A percentile compares a stretch with the other conserved stretches of the same genome.
These are phyloP conservation scores for Kwoniella europaea DNA, from an alignment of 768 basidiomycete genomes.

Conservation along the genomic window DNA sequence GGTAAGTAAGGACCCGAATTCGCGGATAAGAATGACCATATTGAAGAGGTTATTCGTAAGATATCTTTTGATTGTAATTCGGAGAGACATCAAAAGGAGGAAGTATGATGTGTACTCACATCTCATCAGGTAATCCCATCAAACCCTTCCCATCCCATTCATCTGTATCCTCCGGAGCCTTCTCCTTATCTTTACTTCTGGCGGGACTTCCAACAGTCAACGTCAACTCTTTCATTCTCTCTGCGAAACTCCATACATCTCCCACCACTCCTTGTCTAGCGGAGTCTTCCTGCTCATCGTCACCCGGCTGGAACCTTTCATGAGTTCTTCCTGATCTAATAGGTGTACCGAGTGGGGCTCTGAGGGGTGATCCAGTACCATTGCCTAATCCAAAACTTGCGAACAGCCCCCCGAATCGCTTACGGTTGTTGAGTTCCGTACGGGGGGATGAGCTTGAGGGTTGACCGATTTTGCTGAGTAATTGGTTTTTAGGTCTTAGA, in stretches of 20 bases:
- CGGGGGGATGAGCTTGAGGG: slow-evolving; percentile 40
- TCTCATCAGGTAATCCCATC: slow-evolving; percentile 44
- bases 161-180: background rate
- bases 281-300: background rate
- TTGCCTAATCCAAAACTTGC: background rate
- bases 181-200: background rate
- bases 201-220: slow-evolving; percentile 9
- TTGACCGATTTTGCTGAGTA: slow-evolving; percentile 29
- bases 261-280: background rate
- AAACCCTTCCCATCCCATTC: background rate
- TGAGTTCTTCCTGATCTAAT: background rate
- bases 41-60: background rate
- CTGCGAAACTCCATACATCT: slow-evolving; percentile 23
- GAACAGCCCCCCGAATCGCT: slow-evolving; percentile 32
- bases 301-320: background rate
- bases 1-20: background rate
- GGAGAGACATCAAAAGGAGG: background rate
- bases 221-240: slow-evolving; percentile 18
- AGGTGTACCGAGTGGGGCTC: background rate
- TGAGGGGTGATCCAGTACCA: slow-evolving; percentile 12
- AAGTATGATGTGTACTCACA: slow-evolving; percentile 31
- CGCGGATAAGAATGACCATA: background rate
- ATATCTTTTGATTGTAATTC: background rate
- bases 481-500: background rate
- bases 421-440: slow-evolving; percentile 32